Percentiles rank a stretch among this genome's conserved stretches.
Evolutionary conservation across 2,329 filamentous ascomycete genomes (phyloP).

Genomic region (Xylariaceae sp.): DNA sequence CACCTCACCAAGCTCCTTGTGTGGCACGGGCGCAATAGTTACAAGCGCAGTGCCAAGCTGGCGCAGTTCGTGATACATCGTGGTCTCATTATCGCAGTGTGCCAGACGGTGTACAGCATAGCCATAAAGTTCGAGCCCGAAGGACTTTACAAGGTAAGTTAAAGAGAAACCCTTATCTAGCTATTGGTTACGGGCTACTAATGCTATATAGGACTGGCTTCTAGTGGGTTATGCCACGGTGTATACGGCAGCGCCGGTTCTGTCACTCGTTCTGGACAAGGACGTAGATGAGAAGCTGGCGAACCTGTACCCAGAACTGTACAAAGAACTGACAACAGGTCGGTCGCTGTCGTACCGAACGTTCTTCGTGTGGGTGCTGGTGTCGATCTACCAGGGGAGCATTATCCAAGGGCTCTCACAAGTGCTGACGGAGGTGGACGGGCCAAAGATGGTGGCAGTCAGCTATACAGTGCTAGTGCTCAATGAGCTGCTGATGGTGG

Average conservation of each 20-base stretch:
- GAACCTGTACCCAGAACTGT: slow-evolving; percentile 93
- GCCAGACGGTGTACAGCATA: slow-evolving; percentile 96
- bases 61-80: slow-evolving; percentile 98
- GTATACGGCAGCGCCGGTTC: slow-evolving; percentile 90
- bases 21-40: slow-evolving; percentile 96
- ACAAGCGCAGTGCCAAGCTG: slow-evolving; percentile 92
- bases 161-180: neutral
- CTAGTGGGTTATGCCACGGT: slow-evolving; percentile 94
- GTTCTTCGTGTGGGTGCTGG: slow-evolving; percentile 94
- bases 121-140: slow-evolving; percentile 89
- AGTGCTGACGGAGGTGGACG: slow-evolving; percentile 74
- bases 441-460: slow-evolving; percentile 76
- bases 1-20: slow-evolving; percentile 96
- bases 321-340: slow-evolving; percentile 92
- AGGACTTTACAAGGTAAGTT: slow-evolving; percentile 72
- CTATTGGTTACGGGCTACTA: slow-evolving; percentile 15
- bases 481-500: slow-evolving; percentile 96
- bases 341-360: slow-evolving; percentile 85
- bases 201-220: slow-evolving; percentile 69
- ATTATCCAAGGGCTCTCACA: slow-evolving; percentile 95
- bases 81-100: slow-evolving; percentile 90
- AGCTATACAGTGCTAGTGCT: slow-evolving; percentile 88
- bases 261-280: slow-evolving; percentile 88
- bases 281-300: slow-evolving; percentile 93
- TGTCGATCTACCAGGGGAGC: slow-evolving; percentile 91